These are phyloP conservation scores for Luvunga scandens DNA, from an alignment of 345 rosid species.

Conservation along the genomic window DNA sequence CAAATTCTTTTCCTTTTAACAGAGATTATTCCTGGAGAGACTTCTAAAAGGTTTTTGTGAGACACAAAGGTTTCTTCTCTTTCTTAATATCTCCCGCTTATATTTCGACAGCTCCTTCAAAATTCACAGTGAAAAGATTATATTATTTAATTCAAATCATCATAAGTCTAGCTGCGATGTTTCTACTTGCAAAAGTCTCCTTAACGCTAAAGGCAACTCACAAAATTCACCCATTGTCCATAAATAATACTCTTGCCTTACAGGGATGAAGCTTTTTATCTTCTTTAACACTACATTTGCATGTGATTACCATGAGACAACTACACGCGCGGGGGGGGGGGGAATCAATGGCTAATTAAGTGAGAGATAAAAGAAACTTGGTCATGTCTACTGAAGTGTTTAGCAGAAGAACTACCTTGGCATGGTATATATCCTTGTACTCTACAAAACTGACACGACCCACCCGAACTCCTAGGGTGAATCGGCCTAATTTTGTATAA, in stretches of 20 bases:
- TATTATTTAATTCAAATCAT: no score
- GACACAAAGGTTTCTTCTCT: background rate
- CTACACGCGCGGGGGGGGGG: background rate
- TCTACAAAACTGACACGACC: no score
- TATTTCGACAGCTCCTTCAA: background rate
- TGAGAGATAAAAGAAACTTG: background rate
- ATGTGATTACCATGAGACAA: slow-evolving; percentile 21
- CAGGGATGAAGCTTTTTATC: slow-evolving; percentile 28
- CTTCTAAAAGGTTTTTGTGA: background rate
- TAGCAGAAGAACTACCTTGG: slow-evolving; percentile 12
- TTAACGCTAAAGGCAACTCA: background rate
- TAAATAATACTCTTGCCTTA: slow-evolving; percentile 22
- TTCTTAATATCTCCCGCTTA: no score
- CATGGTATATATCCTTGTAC: slow-evolving; percentile 1
- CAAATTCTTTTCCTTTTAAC: no score
- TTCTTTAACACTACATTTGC: slow-evolving; percentile 36
- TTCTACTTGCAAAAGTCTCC: background rate
- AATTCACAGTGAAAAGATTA: background rate
- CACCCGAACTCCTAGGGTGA: no score
- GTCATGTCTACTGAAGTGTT: background rate
- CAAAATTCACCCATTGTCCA: background rate
- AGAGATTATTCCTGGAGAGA: background rate
- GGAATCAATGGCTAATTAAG: background rate
- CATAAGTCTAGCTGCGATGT: no score
- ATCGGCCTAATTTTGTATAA: no score